phyloP scores from a whole-genome alignment of 148 eudicot species.

The Chenopodium quinoa region DNA sequence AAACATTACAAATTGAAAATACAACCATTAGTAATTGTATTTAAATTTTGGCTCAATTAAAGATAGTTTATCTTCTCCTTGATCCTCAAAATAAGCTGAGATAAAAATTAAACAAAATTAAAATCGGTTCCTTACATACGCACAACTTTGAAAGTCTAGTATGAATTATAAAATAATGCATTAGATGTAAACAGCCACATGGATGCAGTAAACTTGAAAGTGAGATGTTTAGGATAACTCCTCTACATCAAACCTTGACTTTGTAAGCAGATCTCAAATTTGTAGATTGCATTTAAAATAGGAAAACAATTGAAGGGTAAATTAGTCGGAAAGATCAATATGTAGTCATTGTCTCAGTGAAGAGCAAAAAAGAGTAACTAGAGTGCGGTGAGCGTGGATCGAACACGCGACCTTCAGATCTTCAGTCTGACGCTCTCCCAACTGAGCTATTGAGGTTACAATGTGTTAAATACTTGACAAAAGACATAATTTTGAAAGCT shows the following conservation, averaged over 20 bases:
- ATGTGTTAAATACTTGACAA: conserved; percentile 20
- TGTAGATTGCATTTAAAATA: background rate
- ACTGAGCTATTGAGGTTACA: conserved; percentile 47
- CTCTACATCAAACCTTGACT: background rate
- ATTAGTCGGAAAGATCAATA: background rate
- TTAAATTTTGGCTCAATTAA: background rate
- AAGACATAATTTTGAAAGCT: too few species aligned
- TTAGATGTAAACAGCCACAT: background rate
- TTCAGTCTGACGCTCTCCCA: conserved; percentile 57
- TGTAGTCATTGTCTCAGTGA: background rate
- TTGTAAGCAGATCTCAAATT: background rate
- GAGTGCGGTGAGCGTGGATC: conserved; percentile 80
- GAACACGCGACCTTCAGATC: conserved; percentile 87
- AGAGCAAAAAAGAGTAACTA: background rate
- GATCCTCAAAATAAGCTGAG: too few species aligned
- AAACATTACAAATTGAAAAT: background rate
- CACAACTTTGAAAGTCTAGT: background rate
- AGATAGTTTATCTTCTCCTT: too few species aligned
- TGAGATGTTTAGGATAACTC: background rate
- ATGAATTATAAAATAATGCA: background rate
- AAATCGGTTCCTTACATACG: background rate
- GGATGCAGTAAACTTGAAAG: background rate
- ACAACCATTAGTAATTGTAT: too few species aligned
- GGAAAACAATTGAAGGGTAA: background rate
- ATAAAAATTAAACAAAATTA: too few species aligned